These are phyloP conservation scores for Chalciporus piperatoides DNA, from an alignment of 1,284 basidiomycete genomes.

Conservation along the genomic window DNA sequence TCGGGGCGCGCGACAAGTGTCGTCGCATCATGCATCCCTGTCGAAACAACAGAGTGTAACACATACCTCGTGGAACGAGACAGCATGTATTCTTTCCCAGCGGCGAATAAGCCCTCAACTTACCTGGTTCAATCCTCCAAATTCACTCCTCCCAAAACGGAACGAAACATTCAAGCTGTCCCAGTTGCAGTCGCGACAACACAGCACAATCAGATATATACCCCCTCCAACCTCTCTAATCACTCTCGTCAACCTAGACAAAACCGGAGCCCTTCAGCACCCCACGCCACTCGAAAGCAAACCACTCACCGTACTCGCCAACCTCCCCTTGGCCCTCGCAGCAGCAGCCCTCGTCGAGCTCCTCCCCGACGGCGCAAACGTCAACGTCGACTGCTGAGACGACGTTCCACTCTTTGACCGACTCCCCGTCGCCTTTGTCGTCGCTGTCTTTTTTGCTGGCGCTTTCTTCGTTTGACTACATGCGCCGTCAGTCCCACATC, in stretches of 20 bases:
- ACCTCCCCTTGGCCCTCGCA: constrained; percentile 51
- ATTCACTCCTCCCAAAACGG: background rate
- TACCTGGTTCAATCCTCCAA: background rate
- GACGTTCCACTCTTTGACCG: constrained; percentile 29
- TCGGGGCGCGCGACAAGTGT: too few species aligned
- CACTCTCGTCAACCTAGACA: constrained; percentile 20
- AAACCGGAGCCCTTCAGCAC: background rate
- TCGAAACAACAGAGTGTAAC: too few species aligned
- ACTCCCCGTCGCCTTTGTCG: constrained; percentile 52
- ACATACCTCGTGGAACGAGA: too few species aligned
- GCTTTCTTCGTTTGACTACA: constrained; percentile 38
- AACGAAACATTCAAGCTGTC: background rate
- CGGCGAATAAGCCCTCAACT: background rate
- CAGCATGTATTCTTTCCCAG: too few species aligned
- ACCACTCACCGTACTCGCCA: constrained; percentile 33
- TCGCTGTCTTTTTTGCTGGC: constrained; percentile 26
- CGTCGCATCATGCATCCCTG: too few species aligned
- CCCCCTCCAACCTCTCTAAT: constrained; percentile 14
- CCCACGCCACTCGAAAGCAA: background rate
- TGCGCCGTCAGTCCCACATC: too few species aligned
- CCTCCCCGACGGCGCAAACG: constrained; percentile 58
- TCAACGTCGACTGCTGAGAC: constrained; percentile 46
- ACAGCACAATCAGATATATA: background rate
- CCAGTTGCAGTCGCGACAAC: background rate
- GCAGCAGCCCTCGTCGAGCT: constrained; percentile 55